These are phyloP conservation scores for Nemania sp. DNA, from an alignment of 2,329 filamentous ascomycete species.

Conservation along the genomic window DNA sequence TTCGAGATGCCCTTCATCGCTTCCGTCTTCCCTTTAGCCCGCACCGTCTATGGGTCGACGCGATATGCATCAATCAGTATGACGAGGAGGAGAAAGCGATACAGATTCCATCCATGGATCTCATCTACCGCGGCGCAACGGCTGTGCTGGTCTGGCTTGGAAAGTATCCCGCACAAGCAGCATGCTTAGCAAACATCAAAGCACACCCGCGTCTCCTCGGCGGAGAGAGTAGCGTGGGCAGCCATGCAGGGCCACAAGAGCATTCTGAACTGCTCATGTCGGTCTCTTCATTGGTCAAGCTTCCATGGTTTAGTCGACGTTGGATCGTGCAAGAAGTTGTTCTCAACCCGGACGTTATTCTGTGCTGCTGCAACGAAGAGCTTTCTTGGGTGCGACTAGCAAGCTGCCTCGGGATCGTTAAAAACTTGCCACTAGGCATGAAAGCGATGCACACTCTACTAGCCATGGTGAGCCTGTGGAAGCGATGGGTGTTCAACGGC, in stretches of 20 bases:
- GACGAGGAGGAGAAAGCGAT: conserved; percentile 16
- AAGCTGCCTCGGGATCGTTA: conserved; percentile 6
- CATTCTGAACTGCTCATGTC: conserved; percentile 10
- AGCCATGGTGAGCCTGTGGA: conserved; percentile 7
- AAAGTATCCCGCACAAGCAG: conserved; percentile 9
- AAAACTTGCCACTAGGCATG: not conserved
- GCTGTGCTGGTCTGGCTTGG: conserved; percentile 20
- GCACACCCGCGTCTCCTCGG: conserved; percentile 4
- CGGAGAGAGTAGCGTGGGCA: not conserved
- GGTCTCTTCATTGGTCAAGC: conserved; percentile 2
- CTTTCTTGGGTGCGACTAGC: conserved; percentile 15
- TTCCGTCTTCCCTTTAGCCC: conserved; percentile 4
- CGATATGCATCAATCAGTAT: conserved; percentile 16
- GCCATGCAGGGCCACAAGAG: conserved; percentile 8
- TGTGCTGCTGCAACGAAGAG: conserved; percentile 3
- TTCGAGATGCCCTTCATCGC: conserved; percentile 10
- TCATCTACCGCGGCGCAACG: conserved; percentile 14
- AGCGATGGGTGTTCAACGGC: conserved; percentile 3
- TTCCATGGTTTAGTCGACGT: conserved; percentile 14
- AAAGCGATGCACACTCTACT: not conserved
- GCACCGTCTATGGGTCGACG: conserved; percentile 11
- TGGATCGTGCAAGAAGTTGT: conserved; percentile 18
- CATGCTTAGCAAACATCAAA: conserved; percentile 5
- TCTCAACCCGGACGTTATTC: conserved; percentile 10
- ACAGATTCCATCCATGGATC: conserved; percentile 19